Base-by-base conservation (phyloP, 1,284 basidiomycete genomes). In the Malassezia furfur region DNA sequence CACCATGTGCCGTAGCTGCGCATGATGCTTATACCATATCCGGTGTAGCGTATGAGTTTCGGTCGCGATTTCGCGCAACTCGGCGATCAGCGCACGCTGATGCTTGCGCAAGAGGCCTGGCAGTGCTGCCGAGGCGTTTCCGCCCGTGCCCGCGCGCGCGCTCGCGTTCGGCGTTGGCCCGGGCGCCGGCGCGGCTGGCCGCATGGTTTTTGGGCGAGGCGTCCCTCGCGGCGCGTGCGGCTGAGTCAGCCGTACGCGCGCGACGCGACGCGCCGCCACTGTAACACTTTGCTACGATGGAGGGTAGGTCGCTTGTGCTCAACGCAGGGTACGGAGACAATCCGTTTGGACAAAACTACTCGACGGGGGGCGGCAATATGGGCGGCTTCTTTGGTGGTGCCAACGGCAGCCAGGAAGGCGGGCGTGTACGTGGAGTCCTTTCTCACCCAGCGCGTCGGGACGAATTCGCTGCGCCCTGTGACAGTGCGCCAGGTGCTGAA, bases 401-500 rank as follows among this genome's bases (percentile, higher is more conserved):
- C 14, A 48, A 50, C 28, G 56, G 58, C 4, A 54, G 53, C 36
- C 41, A 62, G 32, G 50, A 56, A 19, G 60, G 54, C 37, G 35
- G 39, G 4, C 50, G 55, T 15, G 55, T 57, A 52, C n/a, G 52
- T 54, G 19, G 19, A 6, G 9, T 31, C 31, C 2, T 10, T n/a
- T 15, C 48, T 39, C 15, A 35, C 17, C 36, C 53, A 63, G 63
- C 50, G 59, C 28, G 50, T 61, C 38, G 63, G 62, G 48, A 67
- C 69, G 52, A 68, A 74, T 54, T 64, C 65, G 11, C 75, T 96
- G 25, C 83, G 91, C 43, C 89, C 93, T 5, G 82, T 94, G 43
- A 93, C 88, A 3, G 81, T 91, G 64, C 81, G 84, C 51, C 90
- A 94, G 75, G 79, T 96, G 46, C 68, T 80, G 45, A 81, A 82